Evolutionary conservation across 108 stramenopile species (phyloP).

Genomic region (Discostella pseudostelligera): DNA sequence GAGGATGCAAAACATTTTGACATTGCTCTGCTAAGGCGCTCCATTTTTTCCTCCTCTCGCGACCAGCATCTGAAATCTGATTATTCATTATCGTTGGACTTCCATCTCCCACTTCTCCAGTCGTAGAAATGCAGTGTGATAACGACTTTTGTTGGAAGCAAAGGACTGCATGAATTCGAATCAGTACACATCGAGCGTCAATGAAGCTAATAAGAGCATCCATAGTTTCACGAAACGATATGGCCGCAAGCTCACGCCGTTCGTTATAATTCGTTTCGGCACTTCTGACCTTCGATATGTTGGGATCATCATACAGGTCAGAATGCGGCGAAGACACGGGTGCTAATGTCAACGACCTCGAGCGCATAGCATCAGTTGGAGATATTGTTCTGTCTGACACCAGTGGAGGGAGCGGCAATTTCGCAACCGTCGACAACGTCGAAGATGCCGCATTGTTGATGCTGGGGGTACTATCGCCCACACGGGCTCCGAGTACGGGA

Average conservation of each 20-base stretch:
- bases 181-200: conserved; percentile 29
- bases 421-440: background rate
- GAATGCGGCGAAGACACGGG: too few species aligned
- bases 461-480: background rate
- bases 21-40: conserved; percentile 23
- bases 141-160: background rate
- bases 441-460: background rate
- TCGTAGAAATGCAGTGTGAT: background rate
- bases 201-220: conserved; percentile 36
- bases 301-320: too few species aligned
- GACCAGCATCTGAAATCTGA: background rate
- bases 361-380: too few species aligned
- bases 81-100: background rate
- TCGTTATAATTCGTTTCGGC: background rate
- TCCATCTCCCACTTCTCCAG: background rate
- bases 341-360: too few species aligned
- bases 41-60: conserved; percentile 15
- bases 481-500: conserved; percentile 29
- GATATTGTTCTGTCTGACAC: background rate
- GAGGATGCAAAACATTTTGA: background rate
- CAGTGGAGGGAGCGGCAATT: background rate
- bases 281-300: background rate
- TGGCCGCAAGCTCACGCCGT: conserved; percentile 18
- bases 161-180: conserved; percentile 31
- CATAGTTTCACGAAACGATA: conserved; percentile 28